These are phyloP conservation scores for Rhynchospora pubera DNA, from an alignment of 176 grass and related monocot genomes.

Conservation along the genomic window DNA sequence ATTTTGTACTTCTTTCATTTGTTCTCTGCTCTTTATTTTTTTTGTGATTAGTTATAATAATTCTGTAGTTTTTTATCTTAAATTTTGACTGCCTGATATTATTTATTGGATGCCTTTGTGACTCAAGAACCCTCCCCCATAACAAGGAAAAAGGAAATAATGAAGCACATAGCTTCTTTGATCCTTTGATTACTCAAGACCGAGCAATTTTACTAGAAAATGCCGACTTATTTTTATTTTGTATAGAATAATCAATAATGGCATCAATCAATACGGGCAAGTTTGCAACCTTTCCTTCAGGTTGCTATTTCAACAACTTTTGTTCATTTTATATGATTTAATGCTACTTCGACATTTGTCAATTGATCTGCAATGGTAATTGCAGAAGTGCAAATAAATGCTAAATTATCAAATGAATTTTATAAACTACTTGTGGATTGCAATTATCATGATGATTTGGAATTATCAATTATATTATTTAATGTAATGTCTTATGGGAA, in stretches of 20 bases:
- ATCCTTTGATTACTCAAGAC: background rate
- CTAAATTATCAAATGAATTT: background rate
- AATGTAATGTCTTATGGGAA: too few species aligned
- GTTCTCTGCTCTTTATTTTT: background rate
- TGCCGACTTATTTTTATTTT: too few species aligned
- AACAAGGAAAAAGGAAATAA: too few species aligned
- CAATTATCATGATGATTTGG: too few species aligned
- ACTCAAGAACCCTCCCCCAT: background rate
- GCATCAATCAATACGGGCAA: too few species aligned
- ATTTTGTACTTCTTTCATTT: background rate
- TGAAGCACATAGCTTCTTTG: too few species aligned
- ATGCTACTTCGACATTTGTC: background rate
- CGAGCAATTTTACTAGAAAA: background rate
- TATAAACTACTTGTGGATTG: too few species aligned
- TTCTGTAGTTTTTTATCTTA: background rate
- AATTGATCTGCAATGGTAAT: background rate
- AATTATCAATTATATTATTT: too few species aligned
- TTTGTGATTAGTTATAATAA: conserved; percentile 10
- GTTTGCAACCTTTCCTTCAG: too few species aligned
- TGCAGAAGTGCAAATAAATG: background rate
- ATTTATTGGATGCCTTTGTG: background rate
- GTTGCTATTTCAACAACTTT: too few species aligned
- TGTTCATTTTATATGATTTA: too few species aligned
- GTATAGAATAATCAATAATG: too few species aligned
- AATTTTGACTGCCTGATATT: background rate